phyloP scores from a whole-genome alignment of 148 eudicot species.

The Vaccinium macrocarpon region DNA sequence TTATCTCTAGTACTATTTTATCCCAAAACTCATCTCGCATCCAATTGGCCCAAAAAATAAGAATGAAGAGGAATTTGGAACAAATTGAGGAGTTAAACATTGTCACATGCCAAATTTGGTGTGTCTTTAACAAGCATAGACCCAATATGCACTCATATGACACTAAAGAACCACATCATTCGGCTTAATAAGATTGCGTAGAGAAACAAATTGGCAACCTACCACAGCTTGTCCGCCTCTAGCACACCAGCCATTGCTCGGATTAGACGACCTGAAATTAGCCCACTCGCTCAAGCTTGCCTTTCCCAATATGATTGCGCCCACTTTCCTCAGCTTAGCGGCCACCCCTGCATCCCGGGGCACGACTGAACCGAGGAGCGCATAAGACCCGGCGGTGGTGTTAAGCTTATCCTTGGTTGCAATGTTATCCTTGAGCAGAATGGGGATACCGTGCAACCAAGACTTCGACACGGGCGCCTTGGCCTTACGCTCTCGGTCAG shows the following conservation, averaged over 20 bases:
- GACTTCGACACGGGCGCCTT: conserved; percentile 19
- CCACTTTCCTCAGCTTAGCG: conserved; percentile 27
- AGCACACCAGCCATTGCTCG: conserved; percentile 28
- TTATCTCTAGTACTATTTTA: too few relatives aligned
- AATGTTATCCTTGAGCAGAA: conserved; percentile 42
- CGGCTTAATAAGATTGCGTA: too few relatives aligned
- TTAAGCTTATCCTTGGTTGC: conserved; percentile 41
- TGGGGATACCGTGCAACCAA: conserved; percentile 33
- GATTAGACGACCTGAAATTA: conserved; percentile 11
- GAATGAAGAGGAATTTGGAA: too few relatives aligned
- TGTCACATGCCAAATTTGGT: too few relatives aligned
- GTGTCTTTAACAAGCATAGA: too few relatives aligned
- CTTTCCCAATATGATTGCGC: conserved; percentile 39
- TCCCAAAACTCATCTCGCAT: too few relatives aligned
- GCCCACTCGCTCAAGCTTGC: conserved; percentile 45
- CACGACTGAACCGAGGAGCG: conserved; percentile 33
- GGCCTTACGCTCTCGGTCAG: conserved; percentile 29
- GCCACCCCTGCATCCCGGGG: conserved; percentile 17
- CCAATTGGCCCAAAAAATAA: too few relatives aligned
- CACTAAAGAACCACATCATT: not conserved
- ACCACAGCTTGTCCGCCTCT: conserved; percentile 38
- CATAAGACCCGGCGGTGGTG: conserved; percentile 40
- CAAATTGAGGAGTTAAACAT: too few relatives aligned
- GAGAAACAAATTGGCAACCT: not conserved
- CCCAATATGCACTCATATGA: too few relatives aligned